Evolutionary conservation across 306 rosid genomes (phyloP), one percentile per base, ranked within the genome.

Genomic region (Biancaea sappan): DNA sequence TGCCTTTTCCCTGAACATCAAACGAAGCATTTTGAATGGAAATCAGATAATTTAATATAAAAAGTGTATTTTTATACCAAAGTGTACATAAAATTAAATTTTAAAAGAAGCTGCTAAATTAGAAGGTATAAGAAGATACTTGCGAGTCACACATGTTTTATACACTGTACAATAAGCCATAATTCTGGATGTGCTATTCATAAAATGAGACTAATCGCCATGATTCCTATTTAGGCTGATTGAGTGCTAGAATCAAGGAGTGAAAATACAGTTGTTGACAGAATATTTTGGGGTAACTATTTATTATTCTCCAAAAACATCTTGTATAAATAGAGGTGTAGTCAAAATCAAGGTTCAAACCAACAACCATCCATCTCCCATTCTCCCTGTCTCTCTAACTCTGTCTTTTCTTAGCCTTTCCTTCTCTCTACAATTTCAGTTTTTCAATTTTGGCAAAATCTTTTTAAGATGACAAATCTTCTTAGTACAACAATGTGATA

Each of bases 1-100:
- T 80, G 60, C 89, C 97, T 87, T 74, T 89, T 81, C 75, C 88
- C 96, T 89, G 97, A 72, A 86, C 58, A 82, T 69, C 60, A 60
- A 71, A 75, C 58, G 72, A 67, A 69, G 57, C 47, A 66, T 19
- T 60, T 48, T 74, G 79, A 74, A 64, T 60, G 32, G 65, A 72
- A 34, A 72, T 47, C 29, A 52, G 54, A 51, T 50, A 21, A 59
- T 38, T 54, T 26, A 12, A 70, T 62, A 61, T 54, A 58, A 13
- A 66, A 22, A 64, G 47, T 52, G 19, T 32, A 66, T 58, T 78
- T 29, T 81, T 67, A 81, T 31, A 67, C 47, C 44, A 78, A 73
- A 34, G 32, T 57, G 32, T 25, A 43, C 68, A 77, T 31, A 34
- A 78, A 69, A 25, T 3, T 47, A 29, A 60, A 35, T 38, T 66